Evolutionary conservation across 2,329 filamentous ascomycete genomes (phyloP).

Genomic region (Teratosphaeria zuluensis): DNA sequence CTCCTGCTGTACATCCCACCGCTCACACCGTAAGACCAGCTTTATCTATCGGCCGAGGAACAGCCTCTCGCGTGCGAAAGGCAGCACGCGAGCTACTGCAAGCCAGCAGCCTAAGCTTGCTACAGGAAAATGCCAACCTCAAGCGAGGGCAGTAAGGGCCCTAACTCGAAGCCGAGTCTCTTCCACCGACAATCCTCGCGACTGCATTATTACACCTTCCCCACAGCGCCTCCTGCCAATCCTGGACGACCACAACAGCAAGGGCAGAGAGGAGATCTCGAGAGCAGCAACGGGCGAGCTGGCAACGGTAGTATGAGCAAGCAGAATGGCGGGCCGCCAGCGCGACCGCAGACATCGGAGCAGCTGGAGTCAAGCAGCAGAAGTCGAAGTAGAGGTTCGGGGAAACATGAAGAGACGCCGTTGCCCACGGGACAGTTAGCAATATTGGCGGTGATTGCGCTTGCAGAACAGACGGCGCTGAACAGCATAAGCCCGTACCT

Average conservation of each 20-base stretch:
- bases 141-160: neutral
- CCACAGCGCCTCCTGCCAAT: constrained; percentile 53
- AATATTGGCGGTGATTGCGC: constrained; percentile 75
- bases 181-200: constrained; percentile 41
- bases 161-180: constrained; percentile 11
- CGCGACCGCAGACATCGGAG: neutral
- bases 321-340: neutral
- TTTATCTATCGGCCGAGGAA: neutral
- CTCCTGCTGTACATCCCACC: neutral
- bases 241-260: neutral
- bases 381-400: neutral
- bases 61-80: neutral
- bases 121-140: neutral
- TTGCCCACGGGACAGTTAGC: constrained; percentile 74
- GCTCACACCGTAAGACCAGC: neutral
- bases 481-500: constrained; percentile 96
- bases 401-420: constrained; percentile 51
- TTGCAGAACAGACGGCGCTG: constrained; percentile 90
- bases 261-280: constrained; percentile 24
- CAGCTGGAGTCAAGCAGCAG: neutral
- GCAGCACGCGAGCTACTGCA: neutral
- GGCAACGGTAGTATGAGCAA: constrained; percentile 15
- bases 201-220: constrained; percentile 72
- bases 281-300: constrained; percentile 47
- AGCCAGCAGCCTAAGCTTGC: neutral